Evolutionary conservation across 805 yeast genomes (phyloP).

Genomic region (Vanderwaltozyma verrucispora): DNA sequence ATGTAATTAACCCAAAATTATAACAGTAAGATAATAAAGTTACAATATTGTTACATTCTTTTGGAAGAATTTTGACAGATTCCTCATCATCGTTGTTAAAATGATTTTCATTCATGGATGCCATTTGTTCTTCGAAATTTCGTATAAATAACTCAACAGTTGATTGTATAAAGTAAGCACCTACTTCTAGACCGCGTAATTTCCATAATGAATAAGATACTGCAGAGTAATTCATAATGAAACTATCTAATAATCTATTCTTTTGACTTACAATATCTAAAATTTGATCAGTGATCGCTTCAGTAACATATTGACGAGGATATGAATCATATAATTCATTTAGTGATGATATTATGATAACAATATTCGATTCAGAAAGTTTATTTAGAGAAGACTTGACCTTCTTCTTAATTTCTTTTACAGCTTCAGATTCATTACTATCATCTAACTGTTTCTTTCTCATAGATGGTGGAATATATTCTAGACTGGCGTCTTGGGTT

Average conservation of each 20-base stretch:
- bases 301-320: slow-evolving; percentile 74
- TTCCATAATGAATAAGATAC: slow-evolving; percentile 65
- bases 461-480: slow-evolving; percentile 81
- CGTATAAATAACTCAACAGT: slow-evolving; percentile 61
- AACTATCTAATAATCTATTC: slow-evolving; percentile 63
- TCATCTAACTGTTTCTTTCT: slow-evolving; percentile 41
- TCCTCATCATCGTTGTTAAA: slow-evolving; percentile 2
- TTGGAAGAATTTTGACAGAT: slow-evolving; percentile 15
- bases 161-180: slow-evolving; percentile 74
- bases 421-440: slow-evolving; percentile 36
- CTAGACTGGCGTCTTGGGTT: slow-evolving; percentile 27
- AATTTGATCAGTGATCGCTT: slow-evolving; percentile 50
- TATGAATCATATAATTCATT: slow-evolving; percentile 50
- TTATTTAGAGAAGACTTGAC: slow-evolving; percentile 80
- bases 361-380: slow-evolving; percentile 78
- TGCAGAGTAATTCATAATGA: slow-evolving; percentile 70
- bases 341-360: slow-evolving; percentile 58
- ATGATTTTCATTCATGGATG: not conserved
- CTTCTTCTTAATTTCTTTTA: slow-evolving; percentile 41
- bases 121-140: slow-evolving; percentile 20
- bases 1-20: slow-evolving; percentile 64
- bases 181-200: slow-evolving; percentile 77
- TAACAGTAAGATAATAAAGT: slow-evolving; percentile 69
- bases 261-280: slow-evolving; percentile 55
- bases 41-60: slow-evolving; percentile 55